Evolutionary conservation across 108 stramenopile genomes (phyloP).

Genomic region (Nannochloropsis gaditana): DNA sequence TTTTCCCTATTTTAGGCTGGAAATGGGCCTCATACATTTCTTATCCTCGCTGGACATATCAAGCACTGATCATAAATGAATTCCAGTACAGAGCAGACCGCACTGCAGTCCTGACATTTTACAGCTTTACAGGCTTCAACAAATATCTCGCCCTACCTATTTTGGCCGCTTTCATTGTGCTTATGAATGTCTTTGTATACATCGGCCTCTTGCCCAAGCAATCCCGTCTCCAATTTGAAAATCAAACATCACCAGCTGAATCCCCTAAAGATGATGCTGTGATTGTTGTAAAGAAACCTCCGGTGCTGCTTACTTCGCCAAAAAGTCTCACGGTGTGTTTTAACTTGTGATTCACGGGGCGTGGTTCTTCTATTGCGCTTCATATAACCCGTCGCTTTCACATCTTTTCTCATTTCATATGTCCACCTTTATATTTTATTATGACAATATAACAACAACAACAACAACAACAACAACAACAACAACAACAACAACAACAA

Average conservation of each 20-base stretch:
- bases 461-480: neutral
- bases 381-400: no score
- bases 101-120: neutral
- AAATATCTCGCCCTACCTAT: slow-evolving; percentile 17
- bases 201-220: slow-evolving; percentile 7
- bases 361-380: neutral
- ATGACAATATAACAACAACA: neutral
- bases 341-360: neutral
- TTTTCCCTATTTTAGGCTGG: slow-evolving; percentile 11
- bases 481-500: neutral
- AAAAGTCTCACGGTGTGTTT: slow-evolving; percentile 11
- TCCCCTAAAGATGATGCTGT: neutral
- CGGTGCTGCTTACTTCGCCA: neutral
- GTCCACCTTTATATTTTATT: neutral
- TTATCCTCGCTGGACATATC: slow-evolving; percentile 17
- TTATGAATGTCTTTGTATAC: neutral
- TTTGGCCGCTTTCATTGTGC: neutral
- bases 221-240: neutral
- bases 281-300: neutral
- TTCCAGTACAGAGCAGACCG: neutral
- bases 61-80: slow-evolving; percentile 18
- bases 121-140: neutral
- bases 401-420: neutral
- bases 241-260: neutral
- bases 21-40: slow-evolving; percentile 28